phyloP scores from a whole-genome alignment of 106 monocot genomes.

The Platanthera guangdongensis region DNA sequence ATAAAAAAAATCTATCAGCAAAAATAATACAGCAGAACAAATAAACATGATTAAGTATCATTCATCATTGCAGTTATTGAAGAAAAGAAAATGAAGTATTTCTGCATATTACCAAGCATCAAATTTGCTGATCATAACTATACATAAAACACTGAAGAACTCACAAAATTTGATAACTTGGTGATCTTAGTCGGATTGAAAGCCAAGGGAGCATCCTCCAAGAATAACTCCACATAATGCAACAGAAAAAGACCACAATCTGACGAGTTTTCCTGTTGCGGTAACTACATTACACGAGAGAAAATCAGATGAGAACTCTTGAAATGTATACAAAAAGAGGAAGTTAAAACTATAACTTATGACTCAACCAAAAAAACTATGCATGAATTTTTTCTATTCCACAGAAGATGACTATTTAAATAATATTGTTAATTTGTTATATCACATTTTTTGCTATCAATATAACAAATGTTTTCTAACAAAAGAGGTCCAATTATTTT shows the following conservation, averaged over 20 bases:
- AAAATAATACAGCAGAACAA: background rate
- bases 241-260: conserved; percentile 70
- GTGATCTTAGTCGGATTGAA: conserved; percentile 49
- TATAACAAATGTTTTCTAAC: no score
- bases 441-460: no score
- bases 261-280: conserved; percentile 58
- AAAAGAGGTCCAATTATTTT: no score
- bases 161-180: conserved; percentile 18
- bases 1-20: background rate
- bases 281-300: conserved; percentile 29
- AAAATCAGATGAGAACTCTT: conserved; percentile 1
- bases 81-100: background rate
- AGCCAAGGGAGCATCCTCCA: conserved; percentile 45
- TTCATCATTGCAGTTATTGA: background rate
- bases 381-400: background rate
- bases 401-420: no score
- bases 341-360: background rate
- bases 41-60: no score
- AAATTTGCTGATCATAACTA: background rate
- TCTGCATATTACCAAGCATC: background rate
- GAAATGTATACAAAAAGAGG: background rate
- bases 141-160: conserved; percentile 3
- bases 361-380: background rate
- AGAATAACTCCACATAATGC: conserved; percentile 58
- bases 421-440: no score